Conservation (phyloP, 2,329 filamentous ascomycete genomes). For the Stachybotrys elegans region DNA sequence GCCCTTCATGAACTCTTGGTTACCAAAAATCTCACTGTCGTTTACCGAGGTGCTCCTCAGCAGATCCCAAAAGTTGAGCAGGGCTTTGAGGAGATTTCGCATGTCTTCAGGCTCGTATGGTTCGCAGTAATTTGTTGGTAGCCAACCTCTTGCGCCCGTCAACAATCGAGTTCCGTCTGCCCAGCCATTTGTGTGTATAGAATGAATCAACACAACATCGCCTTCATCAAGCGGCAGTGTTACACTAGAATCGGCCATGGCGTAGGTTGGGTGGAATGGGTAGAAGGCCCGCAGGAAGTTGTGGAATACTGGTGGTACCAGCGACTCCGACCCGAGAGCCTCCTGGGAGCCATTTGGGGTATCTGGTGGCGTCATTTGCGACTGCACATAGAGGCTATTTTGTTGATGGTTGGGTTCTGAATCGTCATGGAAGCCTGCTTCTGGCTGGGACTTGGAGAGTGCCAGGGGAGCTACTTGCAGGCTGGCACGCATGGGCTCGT, state of each 20-base stretch:
- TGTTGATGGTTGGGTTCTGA: constrained; percentile 24
- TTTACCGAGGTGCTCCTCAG: constrained; percentile 72
- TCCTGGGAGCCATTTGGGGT: constrained; percentile 68
- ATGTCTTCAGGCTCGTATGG: constrained; percentile 87
- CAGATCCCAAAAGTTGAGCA: constrained; percentile 90
- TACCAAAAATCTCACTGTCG: constrained; percentile 74
- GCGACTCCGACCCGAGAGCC: constrained; percentile 37
- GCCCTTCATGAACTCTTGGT: constrained; percentile 90
- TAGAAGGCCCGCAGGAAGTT: constrained; percentile 95
- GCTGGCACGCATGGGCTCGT: constrained; percentile 48
- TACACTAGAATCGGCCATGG: constrained; percentile 77
- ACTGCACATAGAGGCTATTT: constrained; percentile 39
- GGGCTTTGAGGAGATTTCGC: constrained; percentile 74
- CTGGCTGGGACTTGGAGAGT: constrained; percentile 39
- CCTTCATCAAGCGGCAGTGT: constrained; percentile 85
- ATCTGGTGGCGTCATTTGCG: constrained; percentile 71
- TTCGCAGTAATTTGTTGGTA: constrained; percentile 98
- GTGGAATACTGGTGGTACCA: constrained; percentile 68
- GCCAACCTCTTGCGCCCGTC: constrained; percentile 85
- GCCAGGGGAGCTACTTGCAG: constrained; percentile 56
- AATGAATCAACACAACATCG: constrained; percentile 90
- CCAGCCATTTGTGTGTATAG: constrained; percentile 97
- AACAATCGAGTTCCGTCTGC: constrained; percentile 88
- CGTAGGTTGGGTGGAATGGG: constrained; percentile 76
- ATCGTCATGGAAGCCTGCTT: constrained; percentile 22